phyloP scores from a whole-genome alignment of 495 filamentous ascomycete genomes.

The Podospora appendiculata region DNA sequence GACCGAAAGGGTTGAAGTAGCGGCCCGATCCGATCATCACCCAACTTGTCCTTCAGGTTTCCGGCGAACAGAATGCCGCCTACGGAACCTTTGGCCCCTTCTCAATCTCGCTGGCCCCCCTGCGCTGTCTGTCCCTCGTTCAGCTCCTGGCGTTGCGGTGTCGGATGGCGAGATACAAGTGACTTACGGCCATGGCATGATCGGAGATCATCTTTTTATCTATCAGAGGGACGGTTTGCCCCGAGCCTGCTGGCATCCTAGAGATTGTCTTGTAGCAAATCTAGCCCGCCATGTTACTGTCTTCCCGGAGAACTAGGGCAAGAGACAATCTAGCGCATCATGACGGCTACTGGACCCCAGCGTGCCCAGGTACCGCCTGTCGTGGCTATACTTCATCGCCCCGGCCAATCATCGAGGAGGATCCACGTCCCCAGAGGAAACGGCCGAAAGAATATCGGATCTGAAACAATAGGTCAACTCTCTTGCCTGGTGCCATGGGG shows the following conservation, averaged over 20 bases:
- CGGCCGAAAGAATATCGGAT: slow-evolving; percentile 27
- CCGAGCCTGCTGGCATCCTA: background rate
- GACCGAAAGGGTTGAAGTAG: slow-evolving; percentile 6
- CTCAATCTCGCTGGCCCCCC: background rate
- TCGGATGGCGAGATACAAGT: background rate
- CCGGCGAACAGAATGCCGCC: too few species aligned
- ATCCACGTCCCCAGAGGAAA: slow-evolving; percentile 11
- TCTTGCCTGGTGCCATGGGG: slow-evolving; percentile 11
- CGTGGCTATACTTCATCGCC: background rate
- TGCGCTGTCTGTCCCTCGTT: background rate
- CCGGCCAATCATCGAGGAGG: slow-evolving; percentile 17
- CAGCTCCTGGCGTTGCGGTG: background rate
- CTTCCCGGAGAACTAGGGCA: background rate
- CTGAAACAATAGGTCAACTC: slow-evolving; percentile 26
- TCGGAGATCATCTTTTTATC: background rate
- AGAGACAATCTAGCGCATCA: too few species aligned
- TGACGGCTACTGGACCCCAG: too few species aligned
- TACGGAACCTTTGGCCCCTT: background rate
- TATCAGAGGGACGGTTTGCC: background rate
- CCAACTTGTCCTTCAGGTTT: background rate
- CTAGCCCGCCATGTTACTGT: background rate
- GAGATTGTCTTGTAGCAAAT: slow-evolving; percentile 2
- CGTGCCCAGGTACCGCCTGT: background rate
- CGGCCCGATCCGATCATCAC: slow-evolving; percentile 18
- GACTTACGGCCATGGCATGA: background rate